These are phyloP conservation scores for Isatis tinctoria DNA, from an alignment of 345 rosid genomes.

Conservation along the genomic window DNA sequence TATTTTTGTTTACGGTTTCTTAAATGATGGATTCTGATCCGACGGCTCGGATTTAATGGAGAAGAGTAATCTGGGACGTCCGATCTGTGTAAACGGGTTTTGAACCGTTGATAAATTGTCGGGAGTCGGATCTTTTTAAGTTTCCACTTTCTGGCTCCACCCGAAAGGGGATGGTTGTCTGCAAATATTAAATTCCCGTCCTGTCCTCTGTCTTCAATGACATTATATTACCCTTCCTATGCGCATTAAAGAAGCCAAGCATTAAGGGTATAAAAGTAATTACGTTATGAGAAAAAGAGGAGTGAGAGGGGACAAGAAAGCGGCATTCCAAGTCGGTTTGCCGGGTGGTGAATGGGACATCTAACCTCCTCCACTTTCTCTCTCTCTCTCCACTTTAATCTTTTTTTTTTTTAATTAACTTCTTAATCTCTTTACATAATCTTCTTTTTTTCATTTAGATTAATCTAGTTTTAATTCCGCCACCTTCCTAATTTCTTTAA, in stretches of 20 bases:
- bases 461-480: not conserved
- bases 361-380: slow-evolving; percentile 35
- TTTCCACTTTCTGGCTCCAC: slow-evolving; percentile 33
- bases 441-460: not conserved
- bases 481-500: slow-evolving; percentile 10
- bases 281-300: not conserved
- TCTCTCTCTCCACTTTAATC: slow-evolving; percentile 16
- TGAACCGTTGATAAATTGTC: slow-evolving; percentile 23
- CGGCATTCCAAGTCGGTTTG: slow-evolving; percentile 42
- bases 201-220: not conserved
- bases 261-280: not conserved
- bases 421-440: slow-evolving; percentile 5
- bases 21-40: slow-evolving; percentile 14
- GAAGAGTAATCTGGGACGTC: not conserved
- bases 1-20: not conserved
- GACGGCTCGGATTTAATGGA: not conserved
- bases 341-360: slow-evolving; percentile 42
- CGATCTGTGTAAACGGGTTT: not conserved
- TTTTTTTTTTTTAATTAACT: not conserved
- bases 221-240: not conserved
- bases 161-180: slow-evolving; percentile 34
- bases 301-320: slow-evolving; percentile 38
- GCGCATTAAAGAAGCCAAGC: not conserved
- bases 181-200: slow-evolving; percentile 22
- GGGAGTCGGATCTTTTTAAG: slow-evolving; percentile 13